A percentile compares a stretch with the other conserved stretches of the same genome.
Conservation (phyloP, 2,329 filamentous ascomycete species). For the Alternaria arborescens region DNA sequence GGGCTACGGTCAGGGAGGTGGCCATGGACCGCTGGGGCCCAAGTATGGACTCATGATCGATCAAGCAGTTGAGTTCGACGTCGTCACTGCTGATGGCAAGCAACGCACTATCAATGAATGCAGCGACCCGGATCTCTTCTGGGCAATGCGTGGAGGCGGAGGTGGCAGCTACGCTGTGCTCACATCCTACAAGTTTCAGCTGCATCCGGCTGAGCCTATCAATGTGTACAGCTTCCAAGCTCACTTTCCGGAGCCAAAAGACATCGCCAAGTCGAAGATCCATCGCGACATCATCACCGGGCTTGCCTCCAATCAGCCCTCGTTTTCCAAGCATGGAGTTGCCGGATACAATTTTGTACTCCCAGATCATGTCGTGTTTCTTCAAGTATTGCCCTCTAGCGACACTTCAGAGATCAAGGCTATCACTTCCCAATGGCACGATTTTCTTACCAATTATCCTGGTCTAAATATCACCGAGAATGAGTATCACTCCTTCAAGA, state of each 20-base stretch:
- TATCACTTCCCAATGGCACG: constrained; percentile 41
- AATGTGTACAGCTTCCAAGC: constrained; percentile 50
- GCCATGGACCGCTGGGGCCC: constrained; percentile 63
- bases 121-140: constrained; percentile 46
- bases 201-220: constrained; percentile 44
- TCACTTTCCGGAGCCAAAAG: constrained; percentile 32
- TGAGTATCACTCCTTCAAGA: constrained; percentile 42
- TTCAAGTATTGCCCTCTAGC: constrained; percentile 42
- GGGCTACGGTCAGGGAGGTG: constrained; percentile 59
- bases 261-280: constrained; percentile 43
- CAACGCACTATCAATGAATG: constrained; percentile 46
- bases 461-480: constrained; percentile 45
- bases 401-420: constrained; percentile 36
- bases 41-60: constrained; percentile 54
- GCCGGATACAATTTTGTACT: constrained; percentile 50
- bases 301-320: constrained; percentile 42
- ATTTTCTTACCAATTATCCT: constrained; percentile 44
- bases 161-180: constrained; percentile 49
- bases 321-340: constrained; percentile 41
- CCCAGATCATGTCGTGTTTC: constrained; percentile 41
- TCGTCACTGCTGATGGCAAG: constrained; percentile 45
- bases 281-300: constrained; percentile 44
- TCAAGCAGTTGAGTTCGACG: constrained; percentile 48
- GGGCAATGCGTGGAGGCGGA: constrained; percentile 50
- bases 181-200: constrained; percentile 49